Conservation (phyloP, 148 eudicot species). For the Vaccinium darrowii region DNA sequence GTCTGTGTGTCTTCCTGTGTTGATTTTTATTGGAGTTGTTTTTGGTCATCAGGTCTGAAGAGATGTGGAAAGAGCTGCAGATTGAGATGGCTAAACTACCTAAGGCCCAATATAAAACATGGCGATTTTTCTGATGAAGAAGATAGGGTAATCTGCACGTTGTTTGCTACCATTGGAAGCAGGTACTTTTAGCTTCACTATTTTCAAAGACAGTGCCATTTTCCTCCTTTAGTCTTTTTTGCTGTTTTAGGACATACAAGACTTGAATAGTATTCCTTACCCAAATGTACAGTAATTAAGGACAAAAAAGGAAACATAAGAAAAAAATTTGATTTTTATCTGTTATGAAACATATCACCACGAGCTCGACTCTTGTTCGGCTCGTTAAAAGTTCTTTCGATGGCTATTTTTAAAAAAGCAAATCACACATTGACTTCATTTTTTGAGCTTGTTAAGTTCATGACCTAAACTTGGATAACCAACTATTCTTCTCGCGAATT, state of each 20-base stretch:
- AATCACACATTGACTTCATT: too few species aligned
- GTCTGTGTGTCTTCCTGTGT: neutral
- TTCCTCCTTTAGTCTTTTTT: neutral
- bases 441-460: too few species aligned
- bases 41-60: conserved; percentile 21
- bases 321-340: neutral
- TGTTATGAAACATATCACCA: neutral
- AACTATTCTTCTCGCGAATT: neutral
- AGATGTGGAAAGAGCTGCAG: conserved; percentile 43
- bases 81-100: conserved; percentile 38
- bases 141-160: conserved; percentile 33
- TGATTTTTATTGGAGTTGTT: neutral
- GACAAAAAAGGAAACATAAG: neutral
- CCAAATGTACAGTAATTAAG: neutral
- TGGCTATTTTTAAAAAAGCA: neutral
- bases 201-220: neutral
- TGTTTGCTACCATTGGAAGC: conserved; percentile 34
- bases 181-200: conserved; percentile 12
- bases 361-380: neutral
- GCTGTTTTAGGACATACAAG: conserved; percentile 13
- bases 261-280: neutral
- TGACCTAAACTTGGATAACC: too few species aligned
- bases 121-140: conserved; percentile 38
- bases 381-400: neutral
- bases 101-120: conserved; percentile 39